Evolutionary conservation across 2,329 filamentous ascomycete species (phyloP).

Genomic region (Venturia oleaginea): DNA sequence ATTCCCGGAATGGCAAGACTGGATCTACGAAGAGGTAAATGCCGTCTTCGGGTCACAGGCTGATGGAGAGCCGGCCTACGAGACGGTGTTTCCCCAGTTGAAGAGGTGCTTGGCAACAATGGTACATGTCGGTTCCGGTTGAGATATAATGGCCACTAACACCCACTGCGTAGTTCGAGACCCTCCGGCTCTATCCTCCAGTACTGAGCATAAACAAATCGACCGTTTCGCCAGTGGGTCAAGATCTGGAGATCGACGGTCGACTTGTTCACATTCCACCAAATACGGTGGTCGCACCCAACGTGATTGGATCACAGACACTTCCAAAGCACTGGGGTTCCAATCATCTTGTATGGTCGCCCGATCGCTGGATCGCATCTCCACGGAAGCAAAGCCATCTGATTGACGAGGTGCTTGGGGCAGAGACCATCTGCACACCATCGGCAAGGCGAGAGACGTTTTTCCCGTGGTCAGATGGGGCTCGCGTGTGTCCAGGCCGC

Average conservation of each 20-base stretch:
- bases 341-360: conserved; percentile 31
- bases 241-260: conserved; percentile 12
- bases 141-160: background rate
- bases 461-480: conserved; percentile 41
- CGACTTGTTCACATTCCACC: conserved; percentile 24
- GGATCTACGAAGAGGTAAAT: conserved; percentile 43
- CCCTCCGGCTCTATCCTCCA: conserved; percentile 34
- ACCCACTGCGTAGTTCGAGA: conserved; percentile 26
- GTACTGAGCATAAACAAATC: conserved; percentile 26
- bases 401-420: conserved; percentile 12
- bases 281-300: conserved; percentile 29
- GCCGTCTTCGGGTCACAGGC: conserved; percentile 20
- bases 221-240: conserved; percentile 19
- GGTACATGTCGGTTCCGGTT: conserved; percentile 23
- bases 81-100: conserved; percentile 34
- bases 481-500: conserved; percentile 43
- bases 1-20: conserved; percentile 42
- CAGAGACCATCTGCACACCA: conserved; percentile 17
- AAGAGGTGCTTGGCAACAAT: conserved; percentile 40
- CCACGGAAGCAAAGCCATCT: conserved; percentile 18
- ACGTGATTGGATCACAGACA: conserved; percentile 24
- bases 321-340: conserved; percentile 20
- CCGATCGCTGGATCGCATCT: conserved; percentile 32
- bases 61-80: conserved; percentile 30
- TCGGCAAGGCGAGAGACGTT: conserved; percentile 33